A percentile compares a stretch with the other conserved stretches of the same genome.
These are phyloP conservation scores for Globisporangium spiculum DNA, from an alignment of 352 stramenopile species.

Conservation along the genomic window DNA sequence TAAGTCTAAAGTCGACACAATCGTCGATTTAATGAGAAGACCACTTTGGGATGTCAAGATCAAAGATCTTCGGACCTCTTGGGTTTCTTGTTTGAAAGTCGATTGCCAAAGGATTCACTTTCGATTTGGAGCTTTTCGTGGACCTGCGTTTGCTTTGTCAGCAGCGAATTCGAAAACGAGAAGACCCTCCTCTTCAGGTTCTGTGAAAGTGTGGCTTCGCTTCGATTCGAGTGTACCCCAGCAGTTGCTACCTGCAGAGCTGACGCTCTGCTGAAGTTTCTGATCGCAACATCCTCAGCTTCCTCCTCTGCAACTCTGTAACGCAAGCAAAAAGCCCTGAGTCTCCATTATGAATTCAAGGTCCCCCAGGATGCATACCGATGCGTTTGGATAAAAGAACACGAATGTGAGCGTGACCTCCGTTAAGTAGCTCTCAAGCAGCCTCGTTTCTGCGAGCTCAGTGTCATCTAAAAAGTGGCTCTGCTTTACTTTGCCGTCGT, in stretches of 20 bases:
- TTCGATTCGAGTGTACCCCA: neutral
- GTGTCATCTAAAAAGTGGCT: neutral
- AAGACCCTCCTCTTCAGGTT: neutral
- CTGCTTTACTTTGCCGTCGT: neutral
- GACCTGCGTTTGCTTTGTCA: neutral
- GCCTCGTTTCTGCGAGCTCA: neutral
- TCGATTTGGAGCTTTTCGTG: neutral
- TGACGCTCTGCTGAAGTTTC: neutral
- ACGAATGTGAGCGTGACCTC: neutral
- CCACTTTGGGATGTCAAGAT: neutral
- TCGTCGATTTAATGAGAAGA: neutral
- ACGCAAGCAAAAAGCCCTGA: too few species aligned
- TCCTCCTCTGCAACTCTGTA: too few species aligned
- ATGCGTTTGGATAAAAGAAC: neutral
- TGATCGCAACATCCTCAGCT: too few species aligned
- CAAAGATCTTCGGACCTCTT: neutral
- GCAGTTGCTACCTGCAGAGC: neutral
- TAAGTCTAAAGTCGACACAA: neutral
- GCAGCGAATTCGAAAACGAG: neutral
- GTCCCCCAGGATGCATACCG: neutral
- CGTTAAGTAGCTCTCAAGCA: neutral
- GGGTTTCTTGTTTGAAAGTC: neutral
- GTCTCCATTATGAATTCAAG: too few species aligned
- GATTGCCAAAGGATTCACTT: neutral
- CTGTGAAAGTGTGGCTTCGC: neutral